A percentile compares a stretch with the other conserved stretches of the same genome.
Conservation (phyloP, 73 alveolate genomes). For the Symbiodinium natans region DNA sequence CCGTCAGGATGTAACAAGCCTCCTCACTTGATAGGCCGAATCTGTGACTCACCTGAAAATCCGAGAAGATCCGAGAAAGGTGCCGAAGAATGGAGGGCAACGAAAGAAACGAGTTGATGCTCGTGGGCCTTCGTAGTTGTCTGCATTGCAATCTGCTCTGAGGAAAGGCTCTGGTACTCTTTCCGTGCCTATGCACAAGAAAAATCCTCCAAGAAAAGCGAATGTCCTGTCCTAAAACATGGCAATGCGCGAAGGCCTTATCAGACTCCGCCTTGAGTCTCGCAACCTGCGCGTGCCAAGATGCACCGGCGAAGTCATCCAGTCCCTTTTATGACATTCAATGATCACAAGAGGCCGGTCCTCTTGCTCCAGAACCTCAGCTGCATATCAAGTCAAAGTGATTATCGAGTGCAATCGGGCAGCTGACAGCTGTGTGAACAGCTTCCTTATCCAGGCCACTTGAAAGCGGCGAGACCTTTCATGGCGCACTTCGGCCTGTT, state of each 20-base stretch:
- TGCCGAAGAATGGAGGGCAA: neutral
- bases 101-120: neutral
- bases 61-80: neutral
- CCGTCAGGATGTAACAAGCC: slow-evolving; percentile 62
- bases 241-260: slow-evolving; percentile 23
- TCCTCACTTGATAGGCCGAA: slow-evolving; percentile 35
- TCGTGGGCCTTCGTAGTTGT: slow-evolving; percentile 56
- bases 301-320: no score
- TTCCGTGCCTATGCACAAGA: neutral
- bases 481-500: slow-evolving; percentile 29
- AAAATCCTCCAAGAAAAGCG: neutral
- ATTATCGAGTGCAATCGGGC: neutral
- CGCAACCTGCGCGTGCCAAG: neutral
- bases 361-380: neutral
- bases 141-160: slow-evolving; percentile 87
- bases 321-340: no score
- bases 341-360: neutral
- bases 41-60: slow-evolving; percentile 34
- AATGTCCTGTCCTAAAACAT: neutral
- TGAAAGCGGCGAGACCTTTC: slow-evolving; percentile 60
- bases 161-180: slow-evolving; percentile 53
- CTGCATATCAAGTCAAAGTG: no score
- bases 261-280: slow-evolving; percentile 39
- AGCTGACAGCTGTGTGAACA: neutral
- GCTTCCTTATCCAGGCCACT: neutral